A percentile compares a stretch with the other conserved stretches of the same genome.
Conservation (phyloP, 2,329 filamentous ascomycete genomes). For the Coniochaeta sp. region DNA sequence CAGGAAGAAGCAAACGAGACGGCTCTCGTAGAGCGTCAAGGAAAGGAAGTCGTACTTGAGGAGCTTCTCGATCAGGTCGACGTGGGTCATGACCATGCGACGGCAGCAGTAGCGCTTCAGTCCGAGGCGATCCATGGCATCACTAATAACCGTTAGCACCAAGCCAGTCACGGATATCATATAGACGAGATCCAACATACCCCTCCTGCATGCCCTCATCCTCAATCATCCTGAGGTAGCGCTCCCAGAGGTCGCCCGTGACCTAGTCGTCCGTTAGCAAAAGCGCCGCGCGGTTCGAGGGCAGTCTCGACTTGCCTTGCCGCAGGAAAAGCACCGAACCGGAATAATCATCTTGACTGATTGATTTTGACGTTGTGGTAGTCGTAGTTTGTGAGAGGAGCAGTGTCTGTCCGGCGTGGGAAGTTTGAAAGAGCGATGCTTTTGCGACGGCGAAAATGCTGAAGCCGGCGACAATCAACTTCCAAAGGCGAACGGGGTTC, state of each 20-base stretch:
- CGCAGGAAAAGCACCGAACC: conserved; percentile 96
- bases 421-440: background rate
- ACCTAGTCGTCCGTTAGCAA: conserved; percentile 54
- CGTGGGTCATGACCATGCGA: conserved; percentile 99
- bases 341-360: conserved; percentile 84
- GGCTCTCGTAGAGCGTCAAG: no score
- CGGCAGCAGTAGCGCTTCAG: conserved; percentile 97
- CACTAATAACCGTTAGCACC: conserved; percentile 46
- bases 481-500: background rate
- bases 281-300: conserved; percentile 7
- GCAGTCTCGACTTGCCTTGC: conserved; percentile 62
- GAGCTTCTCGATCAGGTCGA: conserved; percentile 97
- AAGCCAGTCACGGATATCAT: background rate
- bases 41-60: conserved; percentile 60
- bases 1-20: background rate
- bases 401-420: background rate
- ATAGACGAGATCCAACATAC: conserved; percentile 44
- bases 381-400: background rate
- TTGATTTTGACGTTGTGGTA: background rate
- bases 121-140: conserved; percentile 91
- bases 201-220: conserved; percentile 70
- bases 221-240: conserved; percentile 74
- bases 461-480: no score
- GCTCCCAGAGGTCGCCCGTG: conserved; percentile 94
- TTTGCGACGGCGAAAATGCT: conserved; percentile 3